Evolutionary conservation across 2,329 filamentous ascomycete genomes (phyloP).

Genomic region (Fusarium gaditjirri): DNA sequence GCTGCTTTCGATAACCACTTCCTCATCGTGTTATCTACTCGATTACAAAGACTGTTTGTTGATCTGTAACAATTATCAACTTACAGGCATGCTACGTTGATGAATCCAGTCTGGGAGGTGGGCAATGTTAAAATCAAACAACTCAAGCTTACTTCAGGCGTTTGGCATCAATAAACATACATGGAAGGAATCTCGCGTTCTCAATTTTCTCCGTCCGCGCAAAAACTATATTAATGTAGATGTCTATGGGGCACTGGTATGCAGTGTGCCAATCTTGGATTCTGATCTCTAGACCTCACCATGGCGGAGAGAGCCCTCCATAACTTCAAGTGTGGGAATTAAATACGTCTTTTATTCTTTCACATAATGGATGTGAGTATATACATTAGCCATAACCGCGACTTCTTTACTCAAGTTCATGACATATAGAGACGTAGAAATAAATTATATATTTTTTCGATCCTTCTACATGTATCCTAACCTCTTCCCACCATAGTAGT

Average conservation of each 20-base stretch:
- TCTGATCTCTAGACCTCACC: neutral
- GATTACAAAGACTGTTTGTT: neutral
- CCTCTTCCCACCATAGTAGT: too few species aligned
- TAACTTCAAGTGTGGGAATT: too few species aligned
- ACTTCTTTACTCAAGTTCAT: neutral
- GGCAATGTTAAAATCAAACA: neutral
- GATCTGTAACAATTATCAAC: too few species aligned
- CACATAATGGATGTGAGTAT: neutral
- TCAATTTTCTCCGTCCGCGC: neutral
- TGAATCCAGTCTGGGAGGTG: neutral
- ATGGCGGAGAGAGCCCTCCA: too few species aligned
- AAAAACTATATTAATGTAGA: neutral
- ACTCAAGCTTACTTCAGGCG: neutral
- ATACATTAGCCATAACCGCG: neutral
- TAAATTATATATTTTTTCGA: accelerated
- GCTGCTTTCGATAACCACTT: neutral
- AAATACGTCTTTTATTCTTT: neutral
- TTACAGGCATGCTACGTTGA: neutral
- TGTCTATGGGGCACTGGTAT: too few species aligned
- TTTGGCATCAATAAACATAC: neutral
- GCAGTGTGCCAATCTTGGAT: neutral
- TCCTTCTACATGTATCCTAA: neutral
- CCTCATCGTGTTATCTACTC: neutral
- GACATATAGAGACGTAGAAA: neutral
- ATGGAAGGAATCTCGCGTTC: neutral